Evolutionary conservation across 2,329 filamentous ascomycete genomes (phyloP).

Genomic region (Geosmithia morbida): DNA sequence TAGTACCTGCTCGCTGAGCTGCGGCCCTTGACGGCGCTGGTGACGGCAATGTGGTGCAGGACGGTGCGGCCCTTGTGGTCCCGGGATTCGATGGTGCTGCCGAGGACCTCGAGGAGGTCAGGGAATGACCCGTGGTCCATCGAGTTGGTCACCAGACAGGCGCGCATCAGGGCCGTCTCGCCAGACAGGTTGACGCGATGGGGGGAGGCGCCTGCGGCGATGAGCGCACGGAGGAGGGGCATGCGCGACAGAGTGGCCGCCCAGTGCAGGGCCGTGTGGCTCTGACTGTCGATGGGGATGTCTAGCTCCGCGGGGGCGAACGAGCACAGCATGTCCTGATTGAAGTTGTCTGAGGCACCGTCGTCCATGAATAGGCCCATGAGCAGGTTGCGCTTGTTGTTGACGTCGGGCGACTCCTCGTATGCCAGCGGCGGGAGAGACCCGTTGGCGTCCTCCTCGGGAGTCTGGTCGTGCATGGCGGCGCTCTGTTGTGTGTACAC

Average conservation of each 20-base stretch:
- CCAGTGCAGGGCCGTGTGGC: slow-evolving; percentile 90
- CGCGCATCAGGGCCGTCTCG: slow-evolving; percentile 85
- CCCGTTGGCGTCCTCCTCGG: slow-evolving; percentile 34
- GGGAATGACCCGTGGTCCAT: slow-evolving; percentile 84
- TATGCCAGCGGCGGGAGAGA: slow-evolving; percentile 52
- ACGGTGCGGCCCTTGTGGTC: slow-evolving; percentile 86
- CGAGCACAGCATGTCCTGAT: slow-evolving; percentile 62
- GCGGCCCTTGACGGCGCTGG: slow-evolving; percentile 87
- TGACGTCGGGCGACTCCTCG: slow-evolving; percentile 48
- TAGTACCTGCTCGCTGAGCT: slow-evolving; percentile 91
- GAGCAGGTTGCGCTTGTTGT: slow-evolving; percentile 67
- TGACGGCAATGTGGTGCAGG: slow-evolving; percentile 89
- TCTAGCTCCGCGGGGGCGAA: slow-evolving; percentile 74
- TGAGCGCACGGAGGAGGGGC: slow-evolving; percentile 65
- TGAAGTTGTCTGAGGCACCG: slow-evolving; percentile 52
- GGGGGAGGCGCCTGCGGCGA: slow-evolving; percentile 74
- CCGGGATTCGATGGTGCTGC: slow-evolving; percentile 77
- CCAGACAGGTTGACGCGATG: slow-evolving; percentile 78
- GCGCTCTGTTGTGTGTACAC: slow-evolving; percentile 41
- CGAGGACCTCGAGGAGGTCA: slow-evolving; percentile 76
- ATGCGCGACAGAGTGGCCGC: slow-evolving; percentile 84
- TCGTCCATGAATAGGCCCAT: slow-evolving; percentile 74
- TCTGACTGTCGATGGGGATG: slow-evolving; percentile 77
- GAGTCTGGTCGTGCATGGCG: slow-evolving; percentile 18
- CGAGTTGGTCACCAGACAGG: slow-evolving; percentile 87